Conservation (phyloP, 1,284 basidiomycete species). For the Heterobasidion parviporum region DNA sequence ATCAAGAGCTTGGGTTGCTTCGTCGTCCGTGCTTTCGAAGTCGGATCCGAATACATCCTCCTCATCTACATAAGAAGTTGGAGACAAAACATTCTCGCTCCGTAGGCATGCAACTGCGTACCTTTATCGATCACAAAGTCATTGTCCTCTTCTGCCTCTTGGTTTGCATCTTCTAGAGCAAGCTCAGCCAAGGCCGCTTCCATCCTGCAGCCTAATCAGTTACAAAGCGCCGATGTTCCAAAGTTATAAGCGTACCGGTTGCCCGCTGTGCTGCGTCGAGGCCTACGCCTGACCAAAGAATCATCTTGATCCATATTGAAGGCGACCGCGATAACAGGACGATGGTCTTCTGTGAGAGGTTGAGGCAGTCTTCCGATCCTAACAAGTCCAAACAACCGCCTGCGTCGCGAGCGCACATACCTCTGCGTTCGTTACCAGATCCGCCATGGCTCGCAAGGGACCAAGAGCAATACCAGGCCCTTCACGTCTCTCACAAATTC, state of each 20-base stretch:
- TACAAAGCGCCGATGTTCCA: constrained; percentile 5
- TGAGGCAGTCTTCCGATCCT: constrained; percentile 2
- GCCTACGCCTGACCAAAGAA: constrained; percentile 47
- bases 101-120: constrained; percentile 14
- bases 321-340: not conserved
- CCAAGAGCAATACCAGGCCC: constrained; percentile 39
- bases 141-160: constrained; percentile 60
- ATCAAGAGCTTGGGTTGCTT: constrained; percentile 43
- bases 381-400: constrained; percentile 16
- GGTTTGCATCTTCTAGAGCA: constrained; percentile 42
- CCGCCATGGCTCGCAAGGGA: constrained; percentile 29
- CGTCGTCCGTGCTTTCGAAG: constrained; percentile 77
- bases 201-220: constrained; percentile 43
- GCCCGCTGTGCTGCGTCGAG: constrained; percentile 64
- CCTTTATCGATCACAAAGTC: constrained; percentile 63
- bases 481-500: constrained; percentile 45
- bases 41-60: constrained; percentile 74
- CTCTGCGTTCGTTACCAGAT: not conserved
- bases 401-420: not conserved
- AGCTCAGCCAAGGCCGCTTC: constrained; percentile 68
- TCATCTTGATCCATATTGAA: constrained; percentile 31
- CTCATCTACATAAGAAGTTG: constrained; percentile 43
- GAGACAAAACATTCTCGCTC: not conserved
- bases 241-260: constrained; percentile 40
- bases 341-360: not conserved